Base-by-base conservation (phyloP, 169 alveolate genomes). In the Theileria orientalis region DNA sequence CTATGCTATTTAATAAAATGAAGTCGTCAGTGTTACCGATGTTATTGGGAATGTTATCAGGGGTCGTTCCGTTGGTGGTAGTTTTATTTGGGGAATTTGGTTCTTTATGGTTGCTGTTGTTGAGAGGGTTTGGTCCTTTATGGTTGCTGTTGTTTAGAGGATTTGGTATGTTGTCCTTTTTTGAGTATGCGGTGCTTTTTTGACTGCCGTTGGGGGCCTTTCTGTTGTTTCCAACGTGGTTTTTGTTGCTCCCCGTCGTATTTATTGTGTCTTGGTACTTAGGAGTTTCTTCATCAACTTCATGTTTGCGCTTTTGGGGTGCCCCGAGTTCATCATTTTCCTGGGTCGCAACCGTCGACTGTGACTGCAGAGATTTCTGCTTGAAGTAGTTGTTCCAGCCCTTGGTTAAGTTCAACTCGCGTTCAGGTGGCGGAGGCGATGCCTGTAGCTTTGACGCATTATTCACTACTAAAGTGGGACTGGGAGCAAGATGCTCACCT, bases 361-460 rank as follows among this genome's bases (percentile, higher is more conserved):
- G 16, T 37, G 44, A n/a, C n/a, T n/a, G n/a, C n/a, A n/a, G n/a
- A 0, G 60, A 56, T 56, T 56, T 56, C 3, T 8, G 32, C 27
- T 27, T 27, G 19, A 56, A 56, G 21, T 56, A 56, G 44, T 25
- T 56, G 14, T 56, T 56, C 66, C 66, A 56, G 37, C 66, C 66
- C 21, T 25, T 29, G 19, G 37, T 29, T 16, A 27, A 16, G 32
- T 56, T 32, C 14, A 56, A 30, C 2, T 29, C 37, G 37, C 21
- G 16, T n/a, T 56, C 66, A n/a, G n/a, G n/a, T n/a, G n/a, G n/a
- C n/a, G n/a, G n/a, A n/a, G n/a, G n/a, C n/a, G n/a, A n/a, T n/a
- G n/a, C n/a, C n/a, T n/a, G n/a, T n/a, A n/a, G n/a, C n/a, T n/a
- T n/a, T n/a, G n/a, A n/a, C n/a, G n/a, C 32, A 56, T 27, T 5